Evolutionary conservation across 176 grass and related monocot species (phyloP), one percentile per base, ranked within the genome.

Genomic region (Carex parvula): DNA sequence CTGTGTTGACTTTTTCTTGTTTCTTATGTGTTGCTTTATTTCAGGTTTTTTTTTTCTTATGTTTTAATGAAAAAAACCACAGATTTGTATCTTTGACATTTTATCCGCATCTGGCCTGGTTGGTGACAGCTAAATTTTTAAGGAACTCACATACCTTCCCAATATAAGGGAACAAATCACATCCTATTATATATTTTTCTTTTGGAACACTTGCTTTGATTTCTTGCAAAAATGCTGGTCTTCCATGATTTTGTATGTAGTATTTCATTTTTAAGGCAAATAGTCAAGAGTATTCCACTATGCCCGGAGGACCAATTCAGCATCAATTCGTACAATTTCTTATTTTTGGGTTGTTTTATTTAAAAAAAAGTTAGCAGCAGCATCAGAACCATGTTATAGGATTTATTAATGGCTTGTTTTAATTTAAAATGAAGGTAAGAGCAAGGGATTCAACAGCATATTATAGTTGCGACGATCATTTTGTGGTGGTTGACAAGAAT

Each of bases 381-480:
- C 33, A 32, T 7, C 64, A 24, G 42, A 42, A 26, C 11, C 21
- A 55, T 77, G 12, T 77, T 12, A 39, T 29, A 55, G 13, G 3
- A 32, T 54, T 32, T 56, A 56, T 56, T 56, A 30, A 32, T 82
- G n/a, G 64, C 86, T 87, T 83, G 65, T 85, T 79, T 44, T 2
- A 21, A 53, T 67, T 12, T 29, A 70, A 86, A 87, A 89, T 90
- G 68, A 89, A 98, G 88, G 86, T 88, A 22, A 94, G 91, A 90
- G 89, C 78, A 79, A 90, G 89, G 88, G 91, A 98, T 79, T 98
- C 91, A 61, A 90, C 86, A 68, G 89, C 92, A 79, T 95, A 98
- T 75, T 98, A 95, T 84, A 95, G 95, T 88, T 98, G 95, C 2
- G 95, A 98, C 29, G 95, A 98, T 67, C 95, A 98, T 81, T 95